Conservation (phyloP, 352 stramenopile species). For the Phytophthora ramorum region DNA sequence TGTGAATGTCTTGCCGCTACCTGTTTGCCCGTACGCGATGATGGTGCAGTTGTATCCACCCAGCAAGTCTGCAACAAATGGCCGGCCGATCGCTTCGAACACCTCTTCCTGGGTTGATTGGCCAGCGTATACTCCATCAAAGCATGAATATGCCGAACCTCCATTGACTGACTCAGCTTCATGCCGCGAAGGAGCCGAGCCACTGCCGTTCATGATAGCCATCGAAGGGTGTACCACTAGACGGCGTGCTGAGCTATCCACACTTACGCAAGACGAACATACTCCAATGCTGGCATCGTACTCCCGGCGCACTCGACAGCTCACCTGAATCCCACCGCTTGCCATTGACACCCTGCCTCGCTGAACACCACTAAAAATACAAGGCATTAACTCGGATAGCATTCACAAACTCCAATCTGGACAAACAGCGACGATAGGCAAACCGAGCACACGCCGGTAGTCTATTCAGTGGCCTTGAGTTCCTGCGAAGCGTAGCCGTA, state of each 20-base stretch:
- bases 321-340: constrained; percentile 62
- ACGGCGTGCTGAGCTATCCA: constrained; percentile 9
- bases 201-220: not conserved
- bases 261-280: constrained; percentile 15
- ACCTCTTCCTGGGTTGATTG: constrained; percentile 48
- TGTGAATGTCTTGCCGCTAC: constrained; percentile 77
- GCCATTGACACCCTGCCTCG: constrained; percentile 25
- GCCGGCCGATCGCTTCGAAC: constrained; percentile 51
- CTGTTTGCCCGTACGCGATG: constrained; percentile 75
- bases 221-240: constrained; percentile 11
- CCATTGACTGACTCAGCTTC: not conserved
- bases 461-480: constrained; percentile 10
- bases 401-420: not conserved
- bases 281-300: not conserved
- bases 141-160: constrained; percentile 34
- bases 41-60: constrained; percentile 77
- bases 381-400: not conserved
- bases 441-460: constrained; percentile 6
- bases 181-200: not conserved
- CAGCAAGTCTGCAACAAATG: constrained; percentile 63
- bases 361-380: constrained; percentile 28
- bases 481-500: not conserved
- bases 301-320: constrained; percentile 58
- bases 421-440: not conserved
- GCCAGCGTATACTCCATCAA: constrained; percentile 57